Evolutionary conservation across 2,329 filamentous ascomycete species (phyloP), one percentile per base, ranked within the genome.

Genomic region (Nannizziopsis barbatae): DNA sequence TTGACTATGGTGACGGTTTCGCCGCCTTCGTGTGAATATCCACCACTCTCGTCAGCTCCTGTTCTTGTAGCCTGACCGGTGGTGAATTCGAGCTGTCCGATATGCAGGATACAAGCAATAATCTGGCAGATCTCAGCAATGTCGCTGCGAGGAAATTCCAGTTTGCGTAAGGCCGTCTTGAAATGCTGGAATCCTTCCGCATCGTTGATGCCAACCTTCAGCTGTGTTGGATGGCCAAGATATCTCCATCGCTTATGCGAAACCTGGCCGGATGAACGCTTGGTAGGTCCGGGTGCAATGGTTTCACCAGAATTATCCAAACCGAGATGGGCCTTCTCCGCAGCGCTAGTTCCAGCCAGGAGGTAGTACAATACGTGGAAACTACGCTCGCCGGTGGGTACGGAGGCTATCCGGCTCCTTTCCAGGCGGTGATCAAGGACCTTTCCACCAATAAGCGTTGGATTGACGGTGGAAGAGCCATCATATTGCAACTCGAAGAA

Each of bases 401-500:
- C 89, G 36, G 87, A 80, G 22, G 92, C 81, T 54, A 98, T 88
- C 54, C 92, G 80, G 68, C 88, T 95, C 50, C 92, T 76, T 68
- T 98, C 92, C 42, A 98, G 72, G 56, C 92, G 80, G 65, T 98
- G 92, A 58, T 96, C 89, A 39, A 98, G 75, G 12, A 98, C 75
- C 68, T 98, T 96, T 57, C 87, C 90, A 68, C 92, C 92, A 55
- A 98, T 86, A 22, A 98, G 75, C 2, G 88, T 81, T 1, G 92
- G 92, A 60, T 84, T 88, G 20, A 85, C 82, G 0, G 83, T 84
- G 0, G 88, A 83, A 0, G 86, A 80, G 1, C 86, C 94, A 64
- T 98, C 90, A 64, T 98, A 98, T 66, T 98, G 92, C 37, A 98
- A 75, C 66, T 98, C 92, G 64, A 92, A 92, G 63, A 94, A 95